These are phyloP conservation scores for Durio zibethinus DNA, from an alignment of 345 rosid species.

Conservation along the genomic window DNA sequence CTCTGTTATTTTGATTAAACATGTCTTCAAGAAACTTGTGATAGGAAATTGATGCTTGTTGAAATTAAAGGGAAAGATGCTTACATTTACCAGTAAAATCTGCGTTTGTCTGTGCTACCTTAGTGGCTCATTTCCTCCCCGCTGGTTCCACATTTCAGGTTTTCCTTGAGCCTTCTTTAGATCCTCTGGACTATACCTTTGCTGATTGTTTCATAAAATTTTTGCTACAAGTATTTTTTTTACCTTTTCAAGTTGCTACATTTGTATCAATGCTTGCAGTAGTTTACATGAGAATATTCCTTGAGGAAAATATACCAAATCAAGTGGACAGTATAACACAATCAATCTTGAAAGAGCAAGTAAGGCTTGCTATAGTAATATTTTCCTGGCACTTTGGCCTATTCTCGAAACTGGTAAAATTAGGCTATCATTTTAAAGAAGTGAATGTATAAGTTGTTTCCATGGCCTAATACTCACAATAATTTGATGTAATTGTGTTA, in stretches of 20 bases:
- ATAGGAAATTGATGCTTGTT: not conserved
- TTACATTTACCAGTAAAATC: not conserved
- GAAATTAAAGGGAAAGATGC: not conserved
- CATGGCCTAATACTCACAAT: no score
- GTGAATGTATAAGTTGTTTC: no score
- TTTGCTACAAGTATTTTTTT: not conserved
- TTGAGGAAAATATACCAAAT: no score
- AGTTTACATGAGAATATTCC: slow-evolving; percentile 73
- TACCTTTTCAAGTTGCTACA: slow-evolving; percentile 50
- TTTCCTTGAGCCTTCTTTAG: not conserved
- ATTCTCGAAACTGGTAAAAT: no score
- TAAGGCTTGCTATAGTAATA: not conserved
- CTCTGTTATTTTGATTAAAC: not conserved
- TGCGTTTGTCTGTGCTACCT: slow-evolving; percentile 32
- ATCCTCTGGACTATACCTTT: no score
- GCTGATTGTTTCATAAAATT: not conserved
- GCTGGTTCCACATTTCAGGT: slow-evolving; percentile 53
- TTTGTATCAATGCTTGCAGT: slow-evolving; percentile 43
- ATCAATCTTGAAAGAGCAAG: slow-evolving; percentile 64
- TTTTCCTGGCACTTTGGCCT: not conserved
- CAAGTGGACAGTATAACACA: slow-evolving; percentile 24
- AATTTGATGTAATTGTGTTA: not conserved
- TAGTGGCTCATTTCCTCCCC: slow-evolving; percentile 71
- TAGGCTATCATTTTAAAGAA: no score
- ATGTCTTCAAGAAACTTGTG: not conserved